Conservation (phyloP, 768 basidiomycete species). For the Kwoniella sp. region DNA sequence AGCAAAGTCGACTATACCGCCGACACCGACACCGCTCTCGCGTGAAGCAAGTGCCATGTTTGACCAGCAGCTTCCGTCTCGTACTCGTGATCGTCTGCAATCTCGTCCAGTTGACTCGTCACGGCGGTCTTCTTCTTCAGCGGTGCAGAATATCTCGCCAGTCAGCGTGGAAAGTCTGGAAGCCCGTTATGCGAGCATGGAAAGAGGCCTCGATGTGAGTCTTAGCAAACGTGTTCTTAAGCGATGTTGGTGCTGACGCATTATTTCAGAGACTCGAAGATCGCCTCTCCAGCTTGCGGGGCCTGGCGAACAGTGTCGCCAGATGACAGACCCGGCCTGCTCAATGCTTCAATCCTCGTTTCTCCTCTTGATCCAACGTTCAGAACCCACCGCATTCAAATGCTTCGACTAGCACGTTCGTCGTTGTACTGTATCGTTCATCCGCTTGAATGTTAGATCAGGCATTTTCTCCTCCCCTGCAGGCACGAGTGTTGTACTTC, state of each 20-base stretch:
- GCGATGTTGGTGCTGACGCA: not conserved
- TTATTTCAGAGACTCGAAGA: not conserved
- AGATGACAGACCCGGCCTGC: not conserved
- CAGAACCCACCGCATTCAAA: no score
- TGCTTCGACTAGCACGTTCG: no score
- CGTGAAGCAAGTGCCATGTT: constrained; percentile 3
- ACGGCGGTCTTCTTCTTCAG: not conserved
- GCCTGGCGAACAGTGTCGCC: not conserved
- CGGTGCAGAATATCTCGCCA: not conserved
- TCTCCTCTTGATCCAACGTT: no score
- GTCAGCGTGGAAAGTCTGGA: not conserved
- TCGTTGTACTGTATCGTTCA: no score
- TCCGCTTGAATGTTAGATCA: no score
- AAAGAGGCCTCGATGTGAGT: not conserved
- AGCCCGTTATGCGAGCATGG: not conserved
- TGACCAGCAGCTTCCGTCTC: not conserved
- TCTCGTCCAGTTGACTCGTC: not conserved
- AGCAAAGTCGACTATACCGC: not conserved
- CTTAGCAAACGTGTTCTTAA: not conserved
- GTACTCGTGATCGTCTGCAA: not conserved
- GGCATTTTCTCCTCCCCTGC: no score
- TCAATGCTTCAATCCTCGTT: no score
- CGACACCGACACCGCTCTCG: constrained; percentile 13
- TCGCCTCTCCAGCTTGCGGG: not conserved
- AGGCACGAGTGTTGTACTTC: no score